These are phyloP conservation scores for Sugiyamaella qingdaonensis DNA, from an alignment of 805 yeast genomes.

Conservation along the genomic window DNA sequence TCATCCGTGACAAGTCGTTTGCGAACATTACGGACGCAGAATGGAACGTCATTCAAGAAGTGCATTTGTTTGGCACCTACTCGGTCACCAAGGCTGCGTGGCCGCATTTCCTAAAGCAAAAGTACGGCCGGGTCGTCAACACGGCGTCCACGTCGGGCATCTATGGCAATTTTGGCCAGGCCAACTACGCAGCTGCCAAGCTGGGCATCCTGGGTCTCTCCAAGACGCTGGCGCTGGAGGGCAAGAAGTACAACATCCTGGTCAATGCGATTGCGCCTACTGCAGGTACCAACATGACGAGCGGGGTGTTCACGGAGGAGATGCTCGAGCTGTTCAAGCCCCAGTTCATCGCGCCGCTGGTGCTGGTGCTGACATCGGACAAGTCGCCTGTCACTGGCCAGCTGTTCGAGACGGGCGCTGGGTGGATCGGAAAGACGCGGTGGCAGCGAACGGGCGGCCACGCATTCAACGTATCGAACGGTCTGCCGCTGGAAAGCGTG, in stretches of 20 bases:
- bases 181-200: conserved; percentile 93
- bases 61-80: conserved; percentile 80
- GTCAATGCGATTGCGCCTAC: conserved; percentile 92
- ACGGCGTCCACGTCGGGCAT: conserved; percentile 95
- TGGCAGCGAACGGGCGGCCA: conserved; percentile 94
- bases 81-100: conserved; percentile 83
- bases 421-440: conserved; percentile 92
- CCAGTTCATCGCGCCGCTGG: conserved; percentile 83
- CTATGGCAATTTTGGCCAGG: conserved; percentile 96
- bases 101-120: conserved; percentile 80
- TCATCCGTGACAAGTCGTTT: conserved; percentile 84
- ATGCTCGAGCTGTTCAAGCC: conserved; percentile 85
- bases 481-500: conserved; percentile 64
- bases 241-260: conserved; percentile 68
- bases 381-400: conserved; percentile 72
- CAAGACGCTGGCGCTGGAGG: conserved; percentile 85
- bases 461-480: conserved; percentile 42
- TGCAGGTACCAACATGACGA: conserved; percentile 97
- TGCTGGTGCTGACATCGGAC: conserved; percentile 74
- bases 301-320: conserved; percentile 72
- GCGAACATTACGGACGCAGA: conserved; percentile 76
- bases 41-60: conserved; percentile 77
- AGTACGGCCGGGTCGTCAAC: conserved; percentile 77
- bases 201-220: conserved; percentile 83
- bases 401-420: conserved; percentile 90